Base-by-base conservation (phyloP, 345 rosid species). In the Populus davidiana region DNA sequence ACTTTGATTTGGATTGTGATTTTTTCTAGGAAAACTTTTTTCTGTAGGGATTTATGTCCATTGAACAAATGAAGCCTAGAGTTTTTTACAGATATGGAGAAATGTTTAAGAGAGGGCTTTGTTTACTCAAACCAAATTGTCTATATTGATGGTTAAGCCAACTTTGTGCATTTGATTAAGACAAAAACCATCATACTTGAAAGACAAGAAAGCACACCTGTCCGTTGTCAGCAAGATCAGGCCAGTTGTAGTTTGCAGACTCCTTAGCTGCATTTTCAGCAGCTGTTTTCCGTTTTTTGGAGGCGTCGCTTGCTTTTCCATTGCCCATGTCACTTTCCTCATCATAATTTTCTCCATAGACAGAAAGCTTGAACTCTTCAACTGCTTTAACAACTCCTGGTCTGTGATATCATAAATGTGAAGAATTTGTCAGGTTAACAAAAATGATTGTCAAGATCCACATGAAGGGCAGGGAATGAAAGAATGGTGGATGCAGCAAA, bases 161-260 rank as follows among this genome's bases (percentile, higher is more conserved):
- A 47, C 18, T 4, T 47, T 47, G 17, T 14, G 52, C 52, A 14
- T 18, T 47, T 47, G 6, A 47, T 47, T 14, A 47, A 47, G 18
- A 14, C 52, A 12, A 14, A 47, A 5, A 47, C 18, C 52, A 47
- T 47, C 18, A 4, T 14, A 3, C 5, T 47, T 47, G 52, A 14
- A 14, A 47, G 5, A 65, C 9, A 59, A 44, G 17, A 70, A 73
- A 68, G 8, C 31, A 64, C 36, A 95, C 98, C 97, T 95, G 86
- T 77, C 98, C 98, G 38, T 85, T 81, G 78, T 91, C 87, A n/a
- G 97, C 94, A 75, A 94, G 93, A 75, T 82, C 89, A 9, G 80
- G 82, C 95, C 90, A 96, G 77, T 91, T 82, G 79, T 88, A 96
- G 64, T 83, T 87, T 49, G 85, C 84, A 69, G 77, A 74, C 78